A percentile compares a stretch with the other conserved stretches of the same genome.
Conservation (phyloP, 192 early-diverging fungal species). For the Chytriomyces hyalinus region DNA sequence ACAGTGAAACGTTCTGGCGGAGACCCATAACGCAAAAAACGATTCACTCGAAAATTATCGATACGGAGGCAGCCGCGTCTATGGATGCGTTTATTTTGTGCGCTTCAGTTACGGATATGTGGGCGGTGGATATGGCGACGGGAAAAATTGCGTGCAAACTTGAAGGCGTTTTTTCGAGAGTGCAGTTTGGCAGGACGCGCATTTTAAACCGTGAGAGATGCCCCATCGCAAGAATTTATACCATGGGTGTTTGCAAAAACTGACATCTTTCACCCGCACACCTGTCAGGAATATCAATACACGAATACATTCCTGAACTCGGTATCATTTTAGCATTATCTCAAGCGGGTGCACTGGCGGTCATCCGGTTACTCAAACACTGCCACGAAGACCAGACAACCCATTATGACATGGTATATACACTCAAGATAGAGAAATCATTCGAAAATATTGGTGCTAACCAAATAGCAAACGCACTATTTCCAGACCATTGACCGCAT, state of each 20-base stretch:
- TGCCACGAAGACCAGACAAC: background rate
- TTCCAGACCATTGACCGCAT: background rate
- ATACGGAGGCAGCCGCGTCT: background rate
- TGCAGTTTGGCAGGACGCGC: conserved; percentile 4
- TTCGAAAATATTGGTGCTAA: background rate
- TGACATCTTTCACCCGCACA: background rate
- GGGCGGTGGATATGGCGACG: conserved; percentile 1
- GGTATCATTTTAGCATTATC: conserved; percentile 14
- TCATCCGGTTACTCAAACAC: conserved; percentile 13
- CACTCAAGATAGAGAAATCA: background rate
- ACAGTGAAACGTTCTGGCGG: conserved; percentile 4
- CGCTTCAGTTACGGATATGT: background rate
- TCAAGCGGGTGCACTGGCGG: conserved; percentile 24
- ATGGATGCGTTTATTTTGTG: background rate
- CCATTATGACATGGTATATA: background rate
- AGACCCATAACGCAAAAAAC: background rate
- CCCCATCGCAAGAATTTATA: too few species aligned
- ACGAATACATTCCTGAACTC: conserved; percentile 29
- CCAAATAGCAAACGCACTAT: background rate
- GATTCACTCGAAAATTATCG: background rate
- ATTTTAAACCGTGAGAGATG: conserved; percentile 24
- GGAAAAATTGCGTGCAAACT: conserved; percentile 4
- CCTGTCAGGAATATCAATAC: conserved; percentile 27
- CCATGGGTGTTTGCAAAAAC: too few species aligned
- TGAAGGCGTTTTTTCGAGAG: conserved; percentile 12